A percentile compares a stretch with the other conserved stretches of the same genome.
These are phyloP conservation scores for Trypanosoma mega DNA, from an alignment of 208 protist species.

Conservation along the genomic window DNA sequence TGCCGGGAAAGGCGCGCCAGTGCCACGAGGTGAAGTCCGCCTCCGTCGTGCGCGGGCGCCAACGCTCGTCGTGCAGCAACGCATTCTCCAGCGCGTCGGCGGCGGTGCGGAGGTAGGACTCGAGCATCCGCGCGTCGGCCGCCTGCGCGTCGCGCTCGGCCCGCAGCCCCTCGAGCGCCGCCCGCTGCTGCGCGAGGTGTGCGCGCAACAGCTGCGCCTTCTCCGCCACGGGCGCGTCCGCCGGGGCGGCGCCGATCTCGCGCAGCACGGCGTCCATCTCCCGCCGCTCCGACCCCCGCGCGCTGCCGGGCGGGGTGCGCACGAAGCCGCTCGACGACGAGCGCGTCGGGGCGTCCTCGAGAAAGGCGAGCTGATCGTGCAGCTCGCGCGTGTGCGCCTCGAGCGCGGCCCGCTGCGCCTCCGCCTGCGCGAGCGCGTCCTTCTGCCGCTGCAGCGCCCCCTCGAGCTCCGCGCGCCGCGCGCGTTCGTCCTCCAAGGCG, in stretches of 20 bases:
- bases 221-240: not conserved
- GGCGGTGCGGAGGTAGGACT: slow-evolving; percentile 24
- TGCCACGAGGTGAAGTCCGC: slow-evolving; percentile 27
- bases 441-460: not conserved
- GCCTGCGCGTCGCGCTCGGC: slow-evolving; percentile 26
- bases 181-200: slow-evolving; percentile 2
- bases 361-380: slow-evolving; percentile 7
- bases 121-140: slow-evolving; percentile 27
- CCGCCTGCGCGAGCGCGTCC: slow-evolving; percentile 6
- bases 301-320: not conserved
- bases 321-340: slow-evolving; percentile 1
- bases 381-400: slow-evolving; percentile 13
- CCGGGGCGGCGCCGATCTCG: slow-evolving; percentile 3
- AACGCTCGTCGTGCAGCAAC: slow-evolving; percentile 36
- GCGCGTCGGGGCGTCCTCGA: not conserved
- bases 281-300: not conserved
- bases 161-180: slow-evolving; percentile 1
- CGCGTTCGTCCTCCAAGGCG: slow-evolving; percentile 1
- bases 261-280: slow-evolving; percentile 15
- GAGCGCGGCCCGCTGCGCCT: slow-evolving; percentile 5
- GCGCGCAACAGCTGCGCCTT: not conserved
- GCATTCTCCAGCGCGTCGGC: slow-evolving; percentile 32
- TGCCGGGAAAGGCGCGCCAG: slow-evolving; percentile 17
- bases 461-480: slow-evolving; percentile 6
- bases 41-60: slow-evolving; percentile 25